phyloP scores from a whole-genome alignment of 2,329 filamentous ascomycete species.

The Onygena corvina region DNA sequence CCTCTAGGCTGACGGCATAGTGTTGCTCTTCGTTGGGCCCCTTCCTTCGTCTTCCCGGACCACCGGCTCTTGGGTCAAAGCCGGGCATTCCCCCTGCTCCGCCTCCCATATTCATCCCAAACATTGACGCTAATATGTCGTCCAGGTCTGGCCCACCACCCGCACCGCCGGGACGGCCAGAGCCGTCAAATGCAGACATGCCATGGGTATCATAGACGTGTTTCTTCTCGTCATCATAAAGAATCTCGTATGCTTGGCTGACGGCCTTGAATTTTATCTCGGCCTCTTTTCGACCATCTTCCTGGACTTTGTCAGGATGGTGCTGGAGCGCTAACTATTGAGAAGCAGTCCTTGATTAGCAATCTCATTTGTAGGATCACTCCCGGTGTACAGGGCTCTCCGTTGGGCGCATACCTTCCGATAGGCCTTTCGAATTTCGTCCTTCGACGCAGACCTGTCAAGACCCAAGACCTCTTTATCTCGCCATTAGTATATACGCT shows the following conservation, averaged over 20 bases:
- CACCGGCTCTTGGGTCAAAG: conserved; percentile 19
- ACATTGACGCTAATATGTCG: conserved; percentile 90
- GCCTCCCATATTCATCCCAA: conserved; percentile 43
- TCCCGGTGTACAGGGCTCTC: not conserved
- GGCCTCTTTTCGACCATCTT: conserved; percentile 60
- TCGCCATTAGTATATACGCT: not conserved
- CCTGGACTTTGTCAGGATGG: conserved; percentile 91
- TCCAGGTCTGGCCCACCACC: conserved; percentile 63
- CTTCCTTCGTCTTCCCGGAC: conserved; percentile 43
- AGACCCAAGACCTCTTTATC: conserved; percentile 68
- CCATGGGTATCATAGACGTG: conserved; percentile 85
- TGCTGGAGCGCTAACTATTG: conserved; percentile 67
- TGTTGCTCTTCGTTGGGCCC: conserved; percentile 15
- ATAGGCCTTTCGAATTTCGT: conserved; percentile 90
- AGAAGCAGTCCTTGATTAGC: not conserved
- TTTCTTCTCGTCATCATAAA: conserved; percentile 88
- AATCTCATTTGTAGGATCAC: not conserved
- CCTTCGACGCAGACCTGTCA: conserved; percentile 55
- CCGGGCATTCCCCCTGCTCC: conserved; percentile 34
- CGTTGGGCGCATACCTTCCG: conserved; percentile 62
- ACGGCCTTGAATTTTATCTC: conserved; percentile 88
- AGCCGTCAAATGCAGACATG: conserved; percentile 87
- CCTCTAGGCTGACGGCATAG: conserved; percentile 83
- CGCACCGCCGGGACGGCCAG: conserved; percentile 49
- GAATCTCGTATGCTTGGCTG: conserved; percentile 93